phyloP scores from a whole-genome alignment of 2,329 filamentous ascomycete species.

The Fusarium ambrosium region DNA sequence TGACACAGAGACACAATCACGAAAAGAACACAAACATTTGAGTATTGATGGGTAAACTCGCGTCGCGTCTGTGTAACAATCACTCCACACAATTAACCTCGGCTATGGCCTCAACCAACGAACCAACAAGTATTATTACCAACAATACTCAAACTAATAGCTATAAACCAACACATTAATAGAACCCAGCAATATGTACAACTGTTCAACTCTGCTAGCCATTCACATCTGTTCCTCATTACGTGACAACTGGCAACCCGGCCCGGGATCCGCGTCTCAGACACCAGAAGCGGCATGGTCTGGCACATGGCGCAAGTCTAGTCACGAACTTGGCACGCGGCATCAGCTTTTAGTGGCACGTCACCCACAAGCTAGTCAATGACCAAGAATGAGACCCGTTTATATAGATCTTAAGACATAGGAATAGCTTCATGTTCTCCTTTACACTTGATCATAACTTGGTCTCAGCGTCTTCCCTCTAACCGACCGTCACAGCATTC shows the following conservation, averaged over 20 bases:
- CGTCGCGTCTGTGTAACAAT: background rate
- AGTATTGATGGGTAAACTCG: background rate
- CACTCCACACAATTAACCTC: background rate
- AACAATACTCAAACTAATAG: background rate
- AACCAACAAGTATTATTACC: background rate
- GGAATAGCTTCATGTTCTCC: background rate
- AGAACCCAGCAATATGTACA: background rate
- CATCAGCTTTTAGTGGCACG: background rate
- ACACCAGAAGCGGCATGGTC: slow-evolving; percentile 1
- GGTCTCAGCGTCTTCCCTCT: background rate
- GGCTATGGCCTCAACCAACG: background rate
- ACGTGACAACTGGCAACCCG: background rate
- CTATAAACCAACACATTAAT: background rate
- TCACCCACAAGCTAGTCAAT: background rate
- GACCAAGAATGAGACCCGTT: background rate
- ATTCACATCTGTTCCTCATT: background rate
- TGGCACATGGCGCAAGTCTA: background rate
- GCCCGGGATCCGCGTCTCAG: background rate
- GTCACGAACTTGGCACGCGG: background rate
- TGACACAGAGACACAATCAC: background rate
- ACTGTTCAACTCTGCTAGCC: background rate
- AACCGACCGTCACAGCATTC: background rate
- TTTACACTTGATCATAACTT: background rate
- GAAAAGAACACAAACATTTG: background rate
- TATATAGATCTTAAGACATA: background rate